These are phyloP conservation scores for Globisporangium cystogenes DNA, from an alignment of 352 stramenopile genomes.

Conservation along the genomic window DNA sequence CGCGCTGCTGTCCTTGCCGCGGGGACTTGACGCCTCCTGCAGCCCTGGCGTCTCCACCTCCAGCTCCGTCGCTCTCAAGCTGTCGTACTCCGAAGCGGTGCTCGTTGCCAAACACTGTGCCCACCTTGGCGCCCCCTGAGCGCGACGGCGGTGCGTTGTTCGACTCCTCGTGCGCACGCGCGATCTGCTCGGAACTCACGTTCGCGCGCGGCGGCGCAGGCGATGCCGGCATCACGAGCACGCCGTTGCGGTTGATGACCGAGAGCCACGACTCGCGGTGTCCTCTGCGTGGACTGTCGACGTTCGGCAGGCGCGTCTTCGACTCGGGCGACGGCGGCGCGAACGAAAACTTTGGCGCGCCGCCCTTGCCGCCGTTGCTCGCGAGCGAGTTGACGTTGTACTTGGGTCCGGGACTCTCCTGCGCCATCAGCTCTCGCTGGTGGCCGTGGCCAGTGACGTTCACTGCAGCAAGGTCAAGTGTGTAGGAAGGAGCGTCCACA, in stretches of 20 bases:
- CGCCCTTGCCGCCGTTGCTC: slow-evolving; percentile 46
- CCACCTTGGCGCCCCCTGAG: slow-evolving; percentile 19
- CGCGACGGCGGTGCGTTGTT: slow-evolving; percentile 17
- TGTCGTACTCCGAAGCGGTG: slow-evolving; percentile 66
- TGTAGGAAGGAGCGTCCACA: too few species aligned
- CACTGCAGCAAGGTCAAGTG: slow-evolving; percentile 32
- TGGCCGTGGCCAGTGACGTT: slow-evolving; percentile 58
- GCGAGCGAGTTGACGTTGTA: slow-evolving; percentile 68
- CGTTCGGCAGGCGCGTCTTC: slow-evolving; percentile 46
- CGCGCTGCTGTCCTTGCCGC: slow-evolving; percentile 34
- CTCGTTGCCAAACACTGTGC: slow-evolving; percentile 68
- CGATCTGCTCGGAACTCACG: slow-evolving; percentile 11
- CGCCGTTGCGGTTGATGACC: slow-evolving; percentile 78
- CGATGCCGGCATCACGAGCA: slow-evolving; percentile 63
- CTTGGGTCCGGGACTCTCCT: slow-evolving; percentile 75
- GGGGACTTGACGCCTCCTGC: slow-evolving; percentile 20
- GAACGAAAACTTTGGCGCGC: slow-evolving; percentile 59
- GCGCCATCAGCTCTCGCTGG: slow-evolving; percentile 69
- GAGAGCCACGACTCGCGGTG: slow-evolving; percentile 79
- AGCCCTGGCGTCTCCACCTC: background rate
- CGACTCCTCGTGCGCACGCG: slow-evolving; percentile 10
- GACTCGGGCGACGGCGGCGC: slow-evolving; percentile 41
- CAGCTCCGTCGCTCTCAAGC: slow-evolving; percentile 1
- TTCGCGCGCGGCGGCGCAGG: slow-evolving; percentile 15
- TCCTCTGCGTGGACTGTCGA: slow-evolving; percentile 44